phyloP scores from a whole-genome alignment of 1,139 yeast genomes.

The Diutina neorugosa region DNA sequence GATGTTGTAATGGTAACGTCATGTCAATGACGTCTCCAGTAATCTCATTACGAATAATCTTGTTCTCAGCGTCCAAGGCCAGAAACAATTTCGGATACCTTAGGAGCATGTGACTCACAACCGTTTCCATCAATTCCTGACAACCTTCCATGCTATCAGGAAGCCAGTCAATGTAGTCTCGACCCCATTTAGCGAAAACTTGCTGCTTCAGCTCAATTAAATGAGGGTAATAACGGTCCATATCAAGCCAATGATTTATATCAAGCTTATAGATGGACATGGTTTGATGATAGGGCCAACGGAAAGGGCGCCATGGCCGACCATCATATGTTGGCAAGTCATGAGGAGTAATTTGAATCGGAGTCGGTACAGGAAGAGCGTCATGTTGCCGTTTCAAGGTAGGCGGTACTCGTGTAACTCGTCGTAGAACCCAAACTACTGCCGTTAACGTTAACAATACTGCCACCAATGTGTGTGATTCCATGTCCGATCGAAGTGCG shows the following conservation, averaged over 20 bases:
- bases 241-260: constrained; percentile 65
- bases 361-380: constrained; percentile 39
- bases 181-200: constrained; percentile 45
- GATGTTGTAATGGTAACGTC: constrained; percentile 45
- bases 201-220: constrained; percentile 52
- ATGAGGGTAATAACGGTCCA: constrained; percentile 64
- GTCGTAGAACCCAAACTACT: not conserved
- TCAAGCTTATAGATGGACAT: constrained; percentile 64
- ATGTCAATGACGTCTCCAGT: constrained; percentile 52
- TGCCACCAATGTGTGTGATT: not conserved
- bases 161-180: constrained; percentile 51
- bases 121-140: constrained; percentile 50
- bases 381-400: not conserved
- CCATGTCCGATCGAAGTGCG: not conserved
- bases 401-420: not conserved
- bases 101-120: constrained; percentile 43
- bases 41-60: constrained; percentile 43
- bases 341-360: constrained; percentile 54
- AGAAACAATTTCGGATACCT: constrained; percentile 57
- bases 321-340: constrained; percentile 55
- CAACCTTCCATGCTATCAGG: constrained; percentile 60
- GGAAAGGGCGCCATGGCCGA: constrained; percentile 71
- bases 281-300: constrained; percentile 75
- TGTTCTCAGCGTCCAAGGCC: constrained; percentile 25
- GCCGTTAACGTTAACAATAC: not conserved